phyloP scores from a whole-genome alignment of 352 stramenopile species.

The Phytophthora pluvialis region DNA sequence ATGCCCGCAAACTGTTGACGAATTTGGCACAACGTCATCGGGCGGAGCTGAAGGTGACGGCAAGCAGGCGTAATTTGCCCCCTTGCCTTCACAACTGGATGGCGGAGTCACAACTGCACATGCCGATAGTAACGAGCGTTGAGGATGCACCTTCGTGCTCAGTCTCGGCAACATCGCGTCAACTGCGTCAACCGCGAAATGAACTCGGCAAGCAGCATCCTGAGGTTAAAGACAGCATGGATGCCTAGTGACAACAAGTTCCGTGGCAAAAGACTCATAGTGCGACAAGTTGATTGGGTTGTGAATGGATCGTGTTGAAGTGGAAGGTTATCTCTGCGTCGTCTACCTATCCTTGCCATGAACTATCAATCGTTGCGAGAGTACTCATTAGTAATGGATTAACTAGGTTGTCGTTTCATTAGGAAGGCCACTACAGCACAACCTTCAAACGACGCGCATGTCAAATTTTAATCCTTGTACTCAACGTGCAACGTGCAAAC shows the following conservation, averaged over 20 bases:
- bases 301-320: constrained; percentile 6
- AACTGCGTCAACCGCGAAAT: constrained; percentile 6
- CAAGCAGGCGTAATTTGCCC: constrained; percentile 16
- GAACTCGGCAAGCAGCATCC: neutral
- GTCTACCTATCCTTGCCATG: neutral
- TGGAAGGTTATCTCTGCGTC: neutral
- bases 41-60: constrained; percentile 25
- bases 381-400: constrained; percentile 85
- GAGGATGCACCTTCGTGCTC: constrained; percentile 33
- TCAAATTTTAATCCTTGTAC: constrained; percentile 76
- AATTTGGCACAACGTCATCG: constrained; percentile 2
- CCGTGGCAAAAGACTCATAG: neutral
- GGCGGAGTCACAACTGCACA: constrained; percentile 1
- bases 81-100: constrained; percentile 16
- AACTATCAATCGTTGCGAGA: constrained; percentile 25
- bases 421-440: constrained; percentile 52
- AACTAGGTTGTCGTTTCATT: constrained; percentile 85
- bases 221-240: too few species aligned
- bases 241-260: constrained; percentile 8
- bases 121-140: constrained; percentile 6
- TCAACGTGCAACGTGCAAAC: constrained; percentile 16
- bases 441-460: constrained; percentile 85
- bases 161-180: constrained; percentile 29
- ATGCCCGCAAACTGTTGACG: neutral
- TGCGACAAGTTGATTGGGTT: constrained; percentile 10